phyloP scores from a whole-genome alignment of 371 early-diverging fungal species.

The Mortierella sp. region DNA sequence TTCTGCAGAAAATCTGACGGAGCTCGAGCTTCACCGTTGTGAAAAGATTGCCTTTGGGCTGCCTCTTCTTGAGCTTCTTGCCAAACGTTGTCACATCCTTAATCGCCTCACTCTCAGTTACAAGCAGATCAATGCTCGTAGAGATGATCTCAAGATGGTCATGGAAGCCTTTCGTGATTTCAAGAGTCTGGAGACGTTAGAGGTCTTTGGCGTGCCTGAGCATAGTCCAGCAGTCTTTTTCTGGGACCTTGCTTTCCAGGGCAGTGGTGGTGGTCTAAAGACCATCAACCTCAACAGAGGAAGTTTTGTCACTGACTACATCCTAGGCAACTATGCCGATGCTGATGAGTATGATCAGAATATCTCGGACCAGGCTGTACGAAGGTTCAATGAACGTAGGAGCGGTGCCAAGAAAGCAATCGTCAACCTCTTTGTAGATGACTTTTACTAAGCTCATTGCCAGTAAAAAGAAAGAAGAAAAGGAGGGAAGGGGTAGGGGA shows the following conservation, averaged over 20 bases:
- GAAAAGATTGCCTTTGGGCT: conserved; percentile 41
- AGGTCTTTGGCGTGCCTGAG: conserved; percentile 42
- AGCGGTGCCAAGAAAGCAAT: conserved; percentile 31
- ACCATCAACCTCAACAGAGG: conserved; percentile 42
- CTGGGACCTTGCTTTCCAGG: conserved; percentile 49
- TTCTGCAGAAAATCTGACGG: conserved; percentile 30
- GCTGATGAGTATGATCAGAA: conserved; percentile 40
- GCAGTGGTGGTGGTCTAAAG: conserved; percentile 22
- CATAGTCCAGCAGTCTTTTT: conserved; percentile 50
- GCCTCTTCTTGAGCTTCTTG: conserved; percentile 24
- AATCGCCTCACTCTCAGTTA: conserved; percentile 41
- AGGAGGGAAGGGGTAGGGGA: too few species aligned
- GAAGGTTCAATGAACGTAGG: conserved; percentile 37
- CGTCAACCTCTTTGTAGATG: conserved; percentile 32
- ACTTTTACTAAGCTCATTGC: conserved; percentile 18
- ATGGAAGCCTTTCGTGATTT: conserved; percentile 52
- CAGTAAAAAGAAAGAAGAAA: too few species aligned
- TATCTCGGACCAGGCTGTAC: conserved; percentile 35
- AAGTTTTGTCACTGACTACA: conserved; percentile 33
- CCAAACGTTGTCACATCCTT: conserved; percentile 28
- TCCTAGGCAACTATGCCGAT: conserved; percentile 42
- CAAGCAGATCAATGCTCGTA: conserved; percentile 46
- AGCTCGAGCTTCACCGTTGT: conserved; percentile 47
- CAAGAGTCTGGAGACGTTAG: conserved; percentile 17
- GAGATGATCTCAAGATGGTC: conserved; percentile 50